Evolutionary conservation across 75 land plant genomes (phyloP).

Genomic region (Pinus tabuliformis): DNA sequence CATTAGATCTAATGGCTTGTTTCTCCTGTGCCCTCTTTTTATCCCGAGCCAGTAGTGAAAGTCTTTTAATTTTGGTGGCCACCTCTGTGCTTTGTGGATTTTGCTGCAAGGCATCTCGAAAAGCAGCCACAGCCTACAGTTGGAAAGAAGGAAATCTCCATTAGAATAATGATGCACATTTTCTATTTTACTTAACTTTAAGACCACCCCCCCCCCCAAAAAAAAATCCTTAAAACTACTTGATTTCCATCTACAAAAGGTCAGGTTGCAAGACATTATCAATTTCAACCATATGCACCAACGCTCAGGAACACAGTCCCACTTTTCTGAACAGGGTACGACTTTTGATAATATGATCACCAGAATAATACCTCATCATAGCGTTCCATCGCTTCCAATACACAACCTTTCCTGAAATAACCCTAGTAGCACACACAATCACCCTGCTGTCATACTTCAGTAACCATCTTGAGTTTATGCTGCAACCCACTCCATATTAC

Average conservation of each 20-base stretch:
- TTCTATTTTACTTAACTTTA: neutral
- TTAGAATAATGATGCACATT: neutral
- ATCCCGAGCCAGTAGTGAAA: constrained; percentile 78
- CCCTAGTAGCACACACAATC: constrained; percentile 60
- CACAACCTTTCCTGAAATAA: constrained; percentile 97
- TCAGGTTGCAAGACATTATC: neutral
- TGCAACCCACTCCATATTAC: neutral
- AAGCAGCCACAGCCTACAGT: constrained; percentile 79
- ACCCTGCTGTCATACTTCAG: constrained; percentile 22
- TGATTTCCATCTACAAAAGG: neutral
- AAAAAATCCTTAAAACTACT: neutral
- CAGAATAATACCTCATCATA: constrained; percentile 79
- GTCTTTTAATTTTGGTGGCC: constrained; percentile 76
- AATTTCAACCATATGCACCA: neutral
- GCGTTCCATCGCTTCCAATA: constrained; percentile 90
- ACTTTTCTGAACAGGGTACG: neutral
- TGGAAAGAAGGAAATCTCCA: neutral
- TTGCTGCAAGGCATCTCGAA: constrained; percentile 70
- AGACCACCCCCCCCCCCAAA: neutral
- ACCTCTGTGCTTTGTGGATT: constrained; percentile 93
- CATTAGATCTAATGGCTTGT: constrained; percentile 51
- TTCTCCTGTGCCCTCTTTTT: constrained; percentile 73
- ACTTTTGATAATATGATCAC: neutral
- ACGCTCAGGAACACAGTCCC: neutral
- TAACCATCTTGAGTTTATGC: constrained; percentile 1